Evolutionary conservation across 805 yeast genomes (phyloP), one percentile per base, ranked within the genome.

Genomic region (Kazachstania psychrophila): DNA sequence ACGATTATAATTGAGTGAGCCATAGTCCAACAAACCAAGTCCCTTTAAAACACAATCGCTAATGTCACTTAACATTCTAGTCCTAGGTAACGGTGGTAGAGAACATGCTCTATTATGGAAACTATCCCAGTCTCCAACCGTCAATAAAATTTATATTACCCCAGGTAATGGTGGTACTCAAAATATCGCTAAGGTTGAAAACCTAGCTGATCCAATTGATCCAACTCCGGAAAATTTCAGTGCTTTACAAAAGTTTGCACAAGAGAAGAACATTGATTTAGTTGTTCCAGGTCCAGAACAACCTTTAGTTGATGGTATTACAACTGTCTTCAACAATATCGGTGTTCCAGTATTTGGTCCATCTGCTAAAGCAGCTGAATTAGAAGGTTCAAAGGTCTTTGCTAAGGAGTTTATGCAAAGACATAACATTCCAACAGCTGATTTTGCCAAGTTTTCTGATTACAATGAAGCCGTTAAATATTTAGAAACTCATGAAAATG

Each of bases 271-370:
- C 5, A 71, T 92, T 37, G 72, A 68, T 35, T 67, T 92, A 39
- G 97, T 86, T 5, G 69, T 92, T 30, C 97, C 98, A 25, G 99
- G 99, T 23, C 99, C 99, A n/a, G 99, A 92, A 64, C 95, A 87
- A 64, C 97, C 98, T 25, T 69, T 94, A 44, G 96, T 94, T 23
- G 96, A 92, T 53, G 99, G 99, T 35, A 77, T 92, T 43, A 60
- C 88, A 19, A 60, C 78, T 13, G 66, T 66, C 37, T 87, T 92
- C 69, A 65, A 73, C 44, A 75, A 74, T 40, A 81, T 80, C 35
- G 98, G 98, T 46, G 79, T 92, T 46, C 94, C 96, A 19, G 96
- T 88, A 13, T 92, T 92, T 66, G 99, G 98, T 12, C 99, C 99
- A n/a, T 73, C 83, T 26, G 79, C 72, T 16, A 71, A 73, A 50